phyloP scores from a whole-genome alignment of 2,329 filamentous ascomycete species.

The Colletotrichum musae region DNA sequence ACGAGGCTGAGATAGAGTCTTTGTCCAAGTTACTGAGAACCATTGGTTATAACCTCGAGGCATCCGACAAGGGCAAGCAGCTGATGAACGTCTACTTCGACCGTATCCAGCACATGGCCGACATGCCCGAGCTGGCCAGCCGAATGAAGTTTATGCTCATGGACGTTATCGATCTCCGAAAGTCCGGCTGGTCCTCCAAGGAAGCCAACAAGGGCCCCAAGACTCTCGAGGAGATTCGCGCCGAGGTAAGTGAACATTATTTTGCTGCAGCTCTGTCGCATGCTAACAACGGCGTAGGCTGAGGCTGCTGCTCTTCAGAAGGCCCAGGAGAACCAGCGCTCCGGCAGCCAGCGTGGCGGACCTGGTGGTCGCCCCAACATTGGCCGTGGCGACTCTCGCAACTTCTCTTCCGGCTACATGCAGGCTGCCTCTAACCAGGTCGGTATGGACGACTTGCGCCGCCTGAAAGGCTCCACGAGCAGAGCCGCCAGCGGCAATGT shows the following conservation, averaged over 20 bases:
- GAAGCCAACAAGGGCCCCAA: slow-evolving; percentile 95
- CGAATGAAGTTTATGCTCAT: slow-evolving; percentile 97
- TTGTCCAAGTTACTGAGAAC: slow-evolving; percentile 93
- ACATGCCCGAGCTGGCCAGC: slow-evolving; percentile 85
- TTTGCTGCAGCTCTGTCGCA: slow-evolving; percentile 4
- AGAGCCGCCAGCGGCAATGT: slow-evolving; percentile 74
- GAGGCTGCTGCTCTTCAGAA: slow-evolving; percentile 86
- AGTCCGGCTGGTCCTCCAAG: slow-evolving; percentile 85
- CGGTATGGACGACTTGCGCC: slow-evolving; percentile 90
- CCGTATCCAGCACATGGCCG: slow-evolving; percentile 86
- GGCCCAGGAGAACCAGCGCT: slow-evolving; percentile 78
- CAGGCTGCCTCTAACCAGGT: slow-evolving; percentile 88
- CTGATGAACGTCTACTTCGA: slow-evolving; percentile 96
- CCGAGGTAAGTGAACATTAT: slow-evolving; percentile 68
- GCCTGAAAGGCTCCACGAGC: slow-evolving; percentile 77
- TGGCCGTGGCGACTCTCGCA: slow-evolving; percentile 89
- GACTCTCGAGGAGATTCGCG: slow-evolving; percentile 93
- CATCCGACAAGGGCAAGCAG: slow-evolving; percentile 83
- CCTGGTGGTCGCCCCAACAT: slow-evolving; percentile 78
- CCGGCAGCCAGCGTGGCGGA: slow-evolving; percentile 74
- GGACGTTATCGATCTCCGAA: slow-evolving; percentile 91
- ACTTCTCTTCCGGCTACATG: slow-evolving; percentile 81
- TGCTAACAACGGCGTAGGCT: slow-evolving; percentile 58
- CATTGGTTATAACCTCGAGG: slow-evolving; percentile 89
- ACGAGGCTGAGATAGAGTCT: slow-evolving; percentile 97